phyloP scores from a whole-genome alignment of 768 basidiomycete species.

The Termitomyces sp. region DNA sequence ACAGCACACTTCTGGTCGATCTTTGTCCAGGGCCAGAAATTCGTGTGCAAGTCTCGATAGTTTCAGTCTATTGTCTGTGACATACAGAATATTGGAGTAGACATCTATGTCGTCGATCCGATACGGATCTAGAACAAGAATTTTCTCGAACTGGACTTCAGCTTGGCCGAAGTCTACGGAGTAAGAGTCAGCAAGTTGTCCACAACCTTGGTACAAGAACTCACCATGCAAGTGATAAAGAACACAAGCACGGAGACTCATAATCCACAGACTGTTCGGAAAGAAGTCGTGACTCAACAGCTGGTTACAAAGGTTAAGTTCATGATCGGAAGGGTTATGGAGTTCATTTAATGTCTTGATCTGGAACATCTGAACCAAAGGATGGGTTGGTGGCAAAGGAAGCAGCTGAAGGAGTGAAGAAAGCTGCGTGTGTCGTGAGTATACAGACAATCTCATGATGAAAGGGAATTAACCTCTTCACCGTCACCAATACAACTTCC shows the following conservation, averaged over 20 bases:
- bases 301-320: constrained; percentile 75
- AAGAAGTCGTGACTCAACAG: constrained; percentile 69
- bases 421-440: constrained; percentile 26
- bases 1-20: constrained; percentile 94
- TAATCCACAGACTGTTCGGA: constrained; percentile 78
- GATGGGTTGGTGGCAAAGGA: constrained; percentile 40
- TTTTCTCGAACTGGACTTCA: constrained; percentile 77
- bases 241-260: constrained; percentile 80
- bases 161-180: constrained; percentile 80
- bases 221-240: constrained; percentile 88
- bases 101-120: constrained; percentile 94
- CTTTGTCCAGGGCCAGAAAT: constrained; percentile 83
- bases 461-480: constrained; percentile 60
- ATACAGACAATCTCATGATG: constrained; percentile 6
- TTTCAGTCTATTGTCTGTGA: constrained; percentile 84
- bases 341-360: constrained; percentile 87
- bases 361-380: constrained; percentile 65
- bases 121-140: constrained; percentile 76
- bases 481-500: constrained; percentile 72
- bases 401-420: constrained; percentile 43
- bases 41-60: constrained; percentile 89
- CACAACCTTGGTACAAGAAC: constrained; percentile 16
- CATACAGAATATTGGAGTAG: constrained; percentile 95
- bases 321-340: constrained; percentile 82
- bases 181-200: constrained; percentile 3